Base-by-base conservation (phyloP, 225 moss, liverwort and hornwort species). In the Physcomitrium patens region DNA sequence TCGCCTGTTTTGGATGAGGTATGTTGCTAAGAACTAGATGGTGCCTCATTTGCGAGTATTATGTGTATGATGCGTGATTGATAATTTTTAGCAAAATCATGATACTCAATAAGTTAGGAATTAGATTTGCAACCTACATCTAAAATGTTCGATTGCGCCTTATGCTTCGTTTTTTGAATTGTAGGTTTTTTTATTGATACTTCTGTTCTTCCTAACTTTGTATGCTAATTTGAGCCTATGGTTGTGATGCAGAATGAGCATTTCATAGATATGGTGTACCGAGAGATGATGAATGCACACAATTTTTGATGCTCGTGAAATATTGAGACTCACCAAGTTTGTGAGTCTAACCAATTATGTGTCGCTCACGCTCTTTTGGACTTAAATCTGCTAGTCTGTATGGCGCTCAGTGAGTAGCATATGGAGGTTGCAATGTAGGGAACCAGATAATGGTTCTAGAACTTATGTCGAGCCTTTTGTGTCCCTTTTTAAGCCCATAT, bases 241-340 rank as follows among this genome's bases (percentile, higher is more conserved):
- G 52, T 18, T 71, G 71, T 74, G 74, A 9, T 85, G 89, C 96
- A 96, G 96, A 96, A 81, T 68, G 96, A 96, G 67, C 85, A 72
- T 41, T 96, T 96, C 84, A 82, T 94, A 72, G 96, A 96, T 67
- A 88, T 96, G 96, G 96, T 96, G 56, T 94, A 91, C 65, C 92
- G 88, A 63, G 96, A 96, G 83, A 86, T 96, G 85, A 78, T 94
- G 76, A 77, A 78, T 61, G 73, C 96, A 67, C 96, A 94, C 83
- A 82, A 77, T 52, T 84, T 67, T 70, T 87, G 86, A 82, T 51
- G 5, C 15, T 60, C 67, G 80, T 70, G 77, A 60, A 77, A 67
- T 10, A 23, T 12, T 70, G 23, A 78, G 76, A 52, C 31, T n/a
- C 54, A 15, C 77, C 45, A 50, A 70, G 67, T 19, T 75, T 58